A percentile compares a stretch with the other conserved stretches of the same genome.
Evolutionary conservation across 805 yeast genomes (phyloP).

Genomic region (Clavispora carvajalis): DNA sequence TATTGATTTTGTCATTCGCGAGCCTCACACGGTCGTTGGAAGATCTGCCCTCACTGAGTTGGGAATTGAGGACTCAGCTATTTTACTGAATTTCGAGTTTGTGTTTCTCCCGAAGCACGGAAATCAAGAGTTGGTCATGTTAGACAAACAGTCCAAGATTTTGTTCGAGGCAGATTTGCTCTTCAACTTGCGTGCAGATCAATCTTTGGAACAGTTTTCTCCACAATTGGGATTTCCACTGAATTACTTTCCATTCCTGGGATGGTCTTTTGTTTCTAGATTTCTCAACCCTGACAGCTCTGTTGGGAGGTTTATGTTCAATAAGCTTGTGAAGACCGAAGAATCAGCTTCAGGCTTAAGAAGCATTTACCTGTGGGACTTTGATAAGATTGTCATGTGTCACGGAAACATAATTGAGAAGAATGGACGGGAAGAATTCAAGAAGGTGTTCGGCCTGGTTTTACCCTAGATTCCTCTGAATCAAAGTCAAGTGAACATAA

Average conservation of each 20-base stretch:
- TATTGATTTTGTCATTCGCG: conserved; percentile 38
- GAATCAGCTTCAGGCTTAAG: conserved; percentile 14
- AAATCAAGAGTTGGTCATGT: conserved; percentile 56
- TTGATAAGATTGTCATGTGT: conserved; percentile 21
- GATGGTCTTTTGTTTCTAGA: conserved; percentile 37
- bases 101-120: conserved; percentile 50
- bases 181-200: conserved; percentile 47
- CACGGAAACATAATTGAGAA: conserved; percentile 17
- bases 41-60: conserved; percentile 19
- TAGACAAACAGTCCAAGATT: conserved; percentile 42
- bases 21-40: conserved; percentile 26
- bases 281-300: conserved; percentile 37
- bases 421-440: conserved; percentile 12
- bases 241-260: conserved; percentile 38
- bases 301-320: conserved; percentile 28
- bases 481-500: no score
- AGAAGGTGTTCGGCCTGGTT: conserved; percentile 11
- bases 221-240: conserved; percentile 42
- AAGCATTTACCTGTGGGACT: conserved; percentile 21
- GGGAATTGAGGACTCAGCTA: conserved; percentile 33
- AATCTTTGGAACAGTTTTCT: conserved; percentile 37
- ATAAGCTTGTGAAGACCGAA: conserved; percentile 13
- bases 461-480: background rate
- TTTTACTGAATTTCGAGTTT: conserved; percentile 44
- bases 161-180: conserved; percentile 57